These are phyloP conservation scores for Nicotiana knightiana DNA, from an alignment of 257 asterid genomes.

Conservation along the genomic window DNA sequence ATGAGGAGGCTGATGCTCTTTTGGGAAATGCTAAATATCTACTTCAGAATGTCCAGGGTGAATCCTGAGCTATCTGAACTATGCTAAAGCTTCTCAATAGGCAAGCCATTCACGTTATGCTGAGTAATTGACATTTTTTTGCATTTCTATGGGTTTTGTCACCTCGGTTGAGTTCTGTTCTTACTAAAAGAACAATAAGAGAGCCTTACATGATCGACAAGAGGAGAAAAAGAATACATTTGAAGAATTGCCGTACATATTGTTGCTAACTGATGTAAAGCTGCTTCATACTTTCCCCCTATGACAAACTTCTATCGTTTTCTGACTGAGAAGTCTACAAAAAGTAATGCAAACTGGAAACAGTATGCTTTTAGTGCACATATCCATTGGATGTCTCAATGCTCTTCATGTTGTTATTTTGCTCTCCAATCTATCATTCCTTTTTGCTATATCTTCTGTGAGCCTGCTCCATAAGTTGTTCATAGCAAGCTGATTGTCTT, in stretches of 20 bases:
- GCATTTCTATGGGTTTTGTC: not conserved
- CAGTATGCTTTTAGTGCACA: not conserved
- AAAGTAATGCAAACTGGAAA: not conserved
- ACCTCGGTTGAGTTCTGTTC: not conserved
- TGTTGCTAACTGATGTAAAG: not conserved
- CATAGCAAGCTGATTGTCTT: not conserved
- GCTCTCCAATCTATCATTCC: not conserved
- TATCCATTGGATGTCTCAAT: not conserved
- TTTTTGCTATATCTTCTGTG: not conserved
- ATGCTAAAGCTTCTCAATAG: slow-evolving; percentile 5
- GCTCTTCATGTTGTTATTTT: not conserved
- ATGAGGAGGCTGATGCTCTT: slow-evolving; percentile 61
- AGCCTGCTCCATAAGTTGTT: not conserved
- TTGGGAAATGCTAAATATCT: slow-evolving; percentile 58
- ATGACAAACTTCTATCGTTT: not conserved
- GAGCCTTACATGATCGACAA: not conserved
- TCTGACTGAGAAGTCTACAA: not conserved
- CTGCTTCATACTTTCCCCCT: not conserved
- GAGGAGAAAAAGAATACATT: not conserved
- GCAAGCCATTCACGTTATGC: not conserved
- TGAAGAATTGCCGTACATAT: not conserved
- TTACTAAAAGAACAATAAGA: not conserved
- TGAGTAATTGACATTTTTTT: not conserved
- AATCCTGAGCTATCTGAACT: slow-evolving; percentile 16
- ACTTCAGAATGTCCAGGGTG: slow-evolving; percentile 50